Percentiles rank a stretch among this genome's conserved stretches.
Evolutionary conservation across 805 yeast genomes (phyloP).

Genomic region (Candida qinlingensis): DNA sequence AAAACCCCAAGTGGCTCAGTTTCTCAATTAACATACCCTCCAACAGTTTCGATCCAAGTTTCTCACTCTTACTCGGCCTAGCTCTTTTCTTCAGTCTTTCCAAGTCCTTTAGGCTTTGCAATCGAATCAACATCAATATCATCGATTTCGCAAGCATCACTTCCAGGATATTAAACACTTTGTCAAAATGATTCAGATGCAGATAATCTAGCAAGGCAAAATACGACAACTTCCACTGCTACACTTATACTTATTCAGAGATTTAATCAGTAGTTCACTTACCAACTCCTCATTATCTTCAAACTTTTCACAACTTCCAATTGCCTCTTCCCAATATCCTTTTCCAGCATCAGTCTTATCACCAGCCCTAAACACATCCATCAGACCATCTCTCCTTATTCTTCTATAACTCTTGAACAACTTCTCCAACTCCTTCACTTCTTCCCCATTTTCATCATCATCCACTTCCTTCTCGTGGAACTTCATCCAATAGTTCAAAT

Average conservation of each 20-base stretch:
- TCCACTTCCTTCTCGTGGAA: constrained; percentile 10
- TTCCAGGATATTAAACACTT: constrained; percentile 7
- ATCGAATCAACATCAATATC: too few species aligned
- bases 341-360: constrained; percentile 37
- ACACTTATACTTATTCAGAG: constrained; percentile 19
- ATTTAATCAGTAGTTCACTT: background rate
- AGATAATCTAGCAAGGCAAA: constrained; percentile 21
- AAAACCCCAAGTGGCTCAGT: too few species aligned
- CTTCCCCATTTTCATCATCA: constrained; percentile 23
- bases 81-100: too few species aligned
- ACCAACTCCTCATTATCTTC: constrained; percentile 11
- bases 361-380: constrained; percentile 34
- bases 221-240: constrained; percentile 25
- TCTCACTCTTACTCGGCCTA: too few species aligned
- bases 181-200: constrained; percentile 12
- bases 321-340: constrained; percentile 38
- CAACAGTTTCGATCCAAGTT: too few species aligned
- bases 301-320: constrained; percentile 16
- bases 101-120: too few species aligned
- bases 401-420: constrained; percentile 44
- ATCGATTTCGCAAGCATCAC: constrained; percentile 5
- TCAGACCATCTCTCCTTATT: constrained; percentile 41
- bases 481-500: constrained; percentile 64
- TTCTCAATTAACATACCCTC: too few species aligned
- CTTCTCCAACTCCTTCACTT: constrained; percentile 29